phyloP scores from a whole-genome alignment of 306 rosid species.

The Medicago truncatula region DNA sequence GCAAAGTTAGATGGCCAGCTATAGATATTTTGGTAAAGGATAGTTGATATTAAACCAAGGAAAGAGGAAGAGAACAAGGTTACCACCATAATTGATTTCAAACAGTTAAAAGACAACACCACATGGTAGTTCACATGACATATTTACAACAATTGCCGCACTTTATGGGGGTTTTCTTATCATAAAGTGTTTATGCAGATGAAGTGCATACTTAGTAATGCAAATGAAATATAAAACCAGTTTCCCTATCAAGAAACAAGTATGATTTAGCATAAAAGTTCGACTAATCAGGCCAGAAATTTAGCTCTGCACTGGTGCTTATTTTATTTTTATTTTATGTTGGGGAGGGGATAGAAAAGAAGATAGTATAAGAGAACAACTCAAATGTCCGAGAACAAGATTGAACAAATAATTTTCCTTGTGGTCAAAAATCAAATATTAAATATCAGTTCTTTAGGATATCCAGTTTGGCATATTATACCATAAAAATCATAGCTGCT shows the following conservation, averaged over 20 bases:
- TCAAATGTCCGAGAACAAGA: neutral
- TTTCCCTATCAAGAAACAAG: constrained; percentile 1
- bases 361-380: neutral
- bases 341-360: neutral
- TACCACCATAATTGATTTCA: neutral
- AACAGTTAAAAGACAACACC: constrained; percentile 17
- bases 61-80: neutral
- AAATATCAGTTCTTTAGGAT: constrained; percentile 31
- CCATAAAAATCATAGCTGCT: constrained; percentile 5
- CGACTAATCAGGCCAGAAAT: neutral
- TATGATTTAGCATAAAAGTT: neutral
- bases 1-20: constrained; percentile 7
- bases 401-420: neutral
- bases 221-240: constrained; percentile 19
- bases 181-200: too few relatives aligned
- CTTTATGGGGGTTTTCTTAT: too few relatives aligned
- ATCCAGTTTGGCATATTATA: neutral
- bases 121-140: constrained; percentile 9
- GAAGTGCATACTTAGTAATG: neutral
- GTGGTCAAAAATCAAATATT: neutral
- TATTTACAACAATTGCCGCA: neutral
- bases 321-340: neutral
- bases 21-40: constrained; percentile 10
- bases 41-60: constrained; percentile 7
- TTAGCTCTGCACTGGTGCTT: neutral